A percentile compares a stretch with the other conserved stretches of the same genome.
These are phyloP conservation scores for Sequoiadendron giganteum DNA, from an alignment of 75 land plant genomes.

Conservation along the genomic window DNA sequence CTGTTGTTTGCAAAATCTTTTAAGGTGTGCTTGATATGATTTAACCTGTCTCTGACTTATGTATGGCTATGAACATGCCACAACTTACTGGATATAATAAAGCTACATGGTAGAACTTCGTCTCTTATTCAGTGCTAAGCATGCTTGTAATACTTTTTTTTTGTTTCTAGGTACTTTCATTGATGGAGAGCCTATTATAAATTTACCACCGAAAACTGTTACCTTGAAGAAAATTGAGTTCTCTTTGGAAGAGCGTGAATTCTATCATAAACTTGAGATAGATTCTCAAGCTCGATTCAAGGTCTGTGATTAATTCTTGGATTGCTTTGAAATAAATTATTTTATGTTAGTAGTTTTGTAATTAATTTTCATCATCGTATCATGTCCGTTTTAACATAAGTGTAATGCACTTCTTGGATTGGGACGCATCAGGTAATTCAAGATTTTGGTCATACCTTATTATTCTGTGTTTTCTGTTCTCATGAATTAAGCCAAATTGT, in stretches of 20 bases:
- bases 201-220: conserved; percentile 72
- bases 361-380: not conserved
- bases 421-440: not conserved
- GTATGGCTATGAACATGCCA: too few relatives aligned
- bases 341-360: not conserved
- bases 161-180: conserved; percentile 56
- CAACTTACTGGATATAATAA: not conserved
- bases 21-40: not conserved
- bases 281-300: conserved; percentile 83
- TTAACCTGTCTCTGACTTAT: not conserved
- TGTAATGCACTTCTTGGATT: not conserved
- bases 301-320: conserved; percentile 35
- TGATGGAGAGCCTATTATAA: conserved; percentile 90
- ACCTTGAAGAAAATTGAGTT: conserved; percentile 70
- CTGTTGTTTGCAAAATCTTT: not conserved
- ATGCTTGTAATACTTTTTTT: not conserved
- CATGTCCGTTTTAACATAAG: not conserved
- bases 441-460: not conserved
- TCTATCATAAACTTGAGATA: conserved; percentile 74
- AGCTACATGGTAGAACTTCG: not conserved
- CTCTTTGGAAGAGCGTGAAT: conserved; percentile 76
- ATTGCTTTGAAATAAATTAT: not conserved
- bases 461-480: not conserved
- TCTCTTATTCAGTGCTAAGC: not conserved
- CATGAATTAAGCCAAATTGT: not conserved